Conservation (phyloP, 352 stramenopile species). For the Nothophytophthora sp. region DNA sequence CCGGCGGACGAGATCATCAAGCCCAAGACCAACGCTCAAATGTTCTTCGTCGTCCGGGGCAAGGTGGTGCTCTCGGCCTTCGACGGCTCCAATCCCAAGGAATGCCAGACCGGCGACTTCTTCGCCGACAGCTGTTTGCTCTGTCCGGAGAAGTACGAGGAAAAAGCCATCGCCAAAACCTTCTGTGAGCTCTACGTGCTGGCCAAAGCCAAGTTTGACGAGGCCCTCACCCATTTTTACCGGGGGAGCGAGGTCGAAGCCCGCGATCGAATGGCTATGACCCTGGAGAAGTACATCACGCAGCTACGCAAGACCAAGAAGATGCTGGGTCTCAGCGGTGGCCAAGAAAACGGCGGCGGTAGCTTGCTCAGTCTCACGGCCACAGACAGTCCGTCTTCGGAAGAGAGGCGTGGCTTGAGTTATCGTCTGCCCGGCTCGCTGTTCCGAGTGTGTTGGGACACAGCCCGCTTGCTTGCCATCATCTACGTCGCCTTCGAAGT, state of each 20-base stretch:
- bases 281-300: constrained; percentile 54
- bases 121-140: constrained; percentile 65
- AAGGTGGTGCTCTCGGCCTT: constrained; percentile 47
- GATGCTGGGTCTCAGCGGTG: constrained; percentile 50
- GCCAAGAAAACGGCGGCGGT: constrained; percentile 11
- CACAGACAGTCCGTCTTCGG: background rate
- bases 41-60: constrained; percentile 73
- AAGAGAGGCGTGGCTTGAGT: background rate
- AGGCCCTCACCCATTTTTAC: constrained; percentile 59
- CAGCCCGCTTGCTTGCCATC: constrained; percentile 34
- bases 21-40: constrained; percentile 67
- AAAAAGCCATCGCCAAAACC: constrained; percentile 70
- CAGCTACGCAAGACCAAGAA: constrained; percentile 80
- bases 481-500: constrained; percentile 66
- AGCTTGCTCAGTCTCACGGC: constrained; percentile 5
- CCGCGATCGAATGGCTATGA: constrained; percentile 39
- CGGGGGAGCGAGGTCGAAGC: constrained; percentile 26
- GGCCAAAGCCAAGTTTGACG: constrained; percentile 62
- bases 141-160: constrained; percentile 51
- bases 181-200: constrained; percentile 83
- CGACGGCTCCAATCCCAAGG: constrained; percentile 42
- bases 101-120: constrained; percentile 55
- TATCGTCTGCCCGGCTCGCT: constrained; percentile 51
- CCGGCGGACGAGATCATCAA: constrained; percentile 65
- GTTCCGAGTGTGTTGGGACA: constrained; percentile 53